These are phyloP conservation scores for Calocera viscosa DNA, from an alignment of 768 basidiomycete genomes.

Conservation along the genomic window DNA sequence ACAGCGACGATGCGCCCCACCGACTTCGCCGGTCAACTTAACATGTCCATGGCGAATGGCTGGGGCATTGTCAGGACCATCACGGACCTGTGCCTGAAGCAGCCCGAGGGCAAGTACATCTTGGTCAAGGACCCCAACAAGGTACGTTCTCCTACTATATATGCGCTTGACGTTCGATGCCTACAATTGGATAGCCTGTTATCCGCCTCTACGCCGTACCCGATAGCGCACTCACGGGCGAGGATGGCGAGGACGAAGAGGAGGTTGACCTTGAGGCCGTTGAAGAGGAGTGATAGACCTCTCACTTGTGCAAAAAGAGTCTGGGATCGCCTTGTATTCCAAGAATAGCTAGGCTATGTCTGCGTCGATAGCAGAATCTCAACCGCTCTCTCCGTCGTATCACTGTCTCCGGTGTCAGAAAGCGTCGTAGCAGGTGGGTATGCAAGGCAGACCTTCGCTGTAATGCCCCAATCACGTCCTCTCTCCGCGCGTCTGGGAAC, in stretches of 20 bases:
- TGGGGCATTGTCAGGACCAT: slow-evolving; percentile 98
- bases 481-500: slow-evolving; percentile 71
- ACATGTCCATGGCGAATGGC: slow-evolving; percentile 86
- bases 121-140: slow-evolving; percentile 96
- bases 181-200: slow-evolving; percentile 51
- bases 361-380: slow-evolving; percentile 5
- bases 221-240: slow-evolving; percentile 65
- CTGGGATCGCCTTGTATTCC: not conserved
- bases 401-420: slow-evolving; percentile 10
- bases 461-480: slow-evolving; percentile 59
- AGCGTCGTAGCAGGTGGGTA: slow-evolving; percentile 12
- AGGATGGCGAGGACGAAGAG: slow-evolving; percentile 46
- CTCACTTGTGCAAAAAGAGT: slow-evolving; percentile 9
- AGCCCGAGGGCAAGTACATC: slow-evolving; percentile 97
- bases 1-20: slow-evolving; percentile 87
- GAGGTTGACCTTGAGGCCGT: slow-evolving; percentile 26
- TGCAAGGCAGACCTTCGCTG: slow-evolving; percentile 56
- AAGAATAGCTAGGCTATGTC: not conserved
- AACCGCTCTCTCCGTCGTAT: slow-evolving; percentile 1
- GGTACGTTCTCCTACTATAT: slow-evolving; percentile 37
- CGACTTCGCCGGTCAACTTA: slow-evolving; percentile 90
- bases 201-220: slow-evolving; percentile 93
- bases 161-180: not conserved
- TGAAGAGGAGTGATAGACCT: slow-evolving; percentile 24
- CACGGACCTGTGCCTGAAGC: slow-evolving; percentile 86